Percentiles rank a stretch among this genome's conserved stretches.
Conservation (phyloP, 2,329 filamentous ascomycete species). For the Stenocarpella maydis region DNA sequence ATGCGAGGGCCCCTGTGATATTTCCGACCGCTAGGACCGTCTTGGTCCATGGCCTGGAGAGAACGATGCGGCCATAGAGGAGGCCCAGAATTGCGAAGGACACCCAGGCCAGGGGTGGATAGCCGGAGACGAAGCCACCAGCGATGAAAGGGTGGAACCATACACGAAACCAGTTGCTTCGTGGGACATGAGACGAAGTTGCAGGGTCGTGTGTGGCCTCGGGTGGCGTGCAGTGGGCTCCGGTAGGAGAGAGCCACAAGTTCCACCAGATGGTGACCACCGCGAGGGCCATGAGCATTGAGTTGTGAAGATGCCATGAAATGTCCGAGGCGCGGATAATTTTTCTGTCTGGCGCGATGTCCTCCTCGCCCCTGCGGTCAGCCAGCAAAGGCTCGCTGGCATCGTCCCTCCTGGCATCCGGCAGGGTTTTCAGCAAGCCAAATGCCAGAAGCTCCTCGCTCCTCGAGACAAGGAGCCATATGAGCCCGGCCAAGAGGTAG, state of each 20-base stretch:
- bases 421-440: conserved; percentile 39
- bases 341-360: conserved; percentile 36
- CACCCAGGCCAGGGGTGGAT: conserved; percentile 56
- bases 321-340: conserved; percentile 40
- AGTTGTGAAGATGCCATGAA: conserved; percentile 54
- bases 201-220: background rate
- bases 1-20: conserved; percentile 40
- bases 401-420: conserved; percentile 39
- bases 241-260: conserved; percentile 52
- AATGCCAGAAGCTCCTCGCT: conserved; percentile 47
- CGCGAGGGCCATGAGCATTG: conserved; percentile 44
- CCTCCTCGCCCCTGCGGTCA: conserved; percentile 29
- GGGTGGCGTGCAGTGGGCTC: conserved; percentile 46
- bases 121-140: conserved; percentile 47
- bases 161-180: conserved; percentile 43
- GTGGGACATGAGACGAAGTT: conserved; percentile 25
- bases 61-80: conserved; percentile 51
- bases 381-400: conserved; percentile 44
- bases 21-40: conserved; percentile 43
- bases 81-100: conserved; percentile 56
- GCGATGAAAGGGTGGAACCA: conserved; percentile 51
- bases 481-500: conserved; percentile 52
- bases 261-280: conserved; percentile 56
- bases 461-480: conserved; percentile 49
- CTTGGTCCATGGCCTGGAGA: conserved; percentile 44